Percentiles rank a stretch among this genome's conserved stretches.
Evolutionary conservation across 2,329 filamentous ascomycete species (phyloP).

Genomic region (Ophiostoma pallidulum): DNA sequence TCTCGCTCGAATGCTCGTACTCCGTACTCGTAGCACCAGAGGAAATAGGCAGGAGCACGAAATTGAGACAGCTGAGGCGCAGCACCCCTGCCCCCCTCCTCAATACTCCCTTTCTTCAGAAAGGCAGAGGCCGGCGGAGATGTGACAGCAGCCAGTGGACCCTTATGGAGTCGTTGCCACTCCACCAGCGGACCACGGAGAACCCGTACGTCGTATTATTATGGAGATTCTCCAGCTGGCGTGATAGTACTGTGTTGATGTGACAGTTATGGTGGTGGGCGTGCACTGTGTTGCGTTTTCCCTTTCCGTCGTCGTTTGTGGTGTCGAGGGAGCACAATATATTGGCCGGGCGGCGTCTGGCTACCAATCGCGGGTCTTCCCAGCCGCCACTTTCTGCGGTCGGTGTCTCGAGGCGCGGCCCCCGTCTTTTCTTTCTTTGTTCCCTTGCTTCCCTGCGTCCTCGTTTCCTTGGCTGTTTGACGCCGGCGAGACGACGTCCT

Average conservation of each 20-base stretch:
- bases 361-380: constrained; percentile 1
- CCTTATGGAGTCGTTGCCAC: constrained; percentile 6
- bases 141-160: constrained; percentile 8
- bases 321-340: no score
- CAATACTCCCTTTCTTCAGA: no score
- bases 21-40: no score
- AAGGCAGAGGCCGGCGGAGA: background rate
- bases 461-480: no score
- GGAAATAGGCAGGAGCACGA: background rate
- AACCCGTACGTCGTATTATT: background rate
- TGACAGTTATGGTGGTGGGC: no score
- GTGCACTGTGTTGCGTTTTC: no score
- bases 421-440: background rate
- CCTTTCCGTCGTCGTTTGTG: background rate
- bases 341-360: no score
- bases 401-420: no score
- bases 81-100: no score
- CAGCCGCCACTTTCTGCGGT: background rate
- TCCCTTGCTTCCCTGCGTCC: no score
- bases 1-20: no score
- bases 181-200: constrained; percentile 2
- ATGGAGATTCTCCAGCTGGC: background rate
- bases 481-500: no score
- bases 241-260: background rate
- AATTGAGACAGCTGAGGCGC: background rate